Percentiles rank a stretch among this genome's conserved stretches.
Conservation (phyloP, 306 rosid genomes). For the Comarum palustre region DNA sequence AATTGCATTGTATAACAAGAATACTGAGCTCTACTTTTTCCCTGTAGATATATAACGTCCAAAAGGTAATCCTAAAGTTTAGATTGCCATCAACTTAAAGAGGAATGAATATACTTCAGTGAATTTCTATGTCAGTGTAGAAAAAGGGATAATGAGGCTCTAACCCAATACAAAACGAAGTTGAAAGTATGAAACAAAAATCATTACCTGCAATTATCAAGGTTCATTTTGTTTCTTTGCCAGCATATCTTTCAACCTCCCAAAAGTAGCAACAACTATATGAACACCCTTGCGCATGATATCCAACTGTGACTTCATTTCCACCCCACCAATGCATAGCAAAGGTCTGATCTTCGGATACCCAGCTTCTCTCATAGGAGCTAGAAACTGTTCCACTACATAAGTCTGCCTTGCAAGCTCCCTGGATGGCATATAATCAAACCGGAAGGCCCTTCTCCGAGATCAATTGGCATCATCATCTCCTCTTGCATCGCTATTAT, state of each 20-base stretch:
- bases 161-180: background rate
- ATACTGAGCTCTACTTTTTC: no score
- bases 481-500: constrained; percentile 94
- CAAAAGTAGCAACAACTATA: constrained; percentile 94
- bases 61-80: background rate
- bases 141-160: background rate
- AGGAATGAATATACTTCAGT: background rate
- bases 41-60: no score
- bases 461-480: constrained; percentile 84
- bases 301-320: constrained; percentile 80
- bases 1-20: no score
- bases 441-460: constrained; percentile 92
- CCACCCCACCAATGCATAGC: constrained; percentile 95
- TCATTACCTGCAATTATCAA: constrained; percentile 66
- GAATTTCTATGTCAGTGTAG: background rate
- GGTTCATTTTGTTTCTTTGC: constrained; percentile 93
- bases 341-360: constrained; percentile 84
- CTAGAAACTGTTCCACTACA: constrained; percentile 70
- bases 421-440: constrained; percentile 75
- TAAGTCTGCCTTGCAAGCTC: constrained; percentile 94
- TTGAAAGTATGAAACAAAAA: background rate
- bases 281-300: constrained; percentile 89
- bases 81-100: background rate
- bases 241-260: constrained; percentile 92
- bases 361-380: constrained; percentile 81